Conservation (phyloP, 1,284 basidiomycete genomes). For the Bjerkandera adusta region DNA sequence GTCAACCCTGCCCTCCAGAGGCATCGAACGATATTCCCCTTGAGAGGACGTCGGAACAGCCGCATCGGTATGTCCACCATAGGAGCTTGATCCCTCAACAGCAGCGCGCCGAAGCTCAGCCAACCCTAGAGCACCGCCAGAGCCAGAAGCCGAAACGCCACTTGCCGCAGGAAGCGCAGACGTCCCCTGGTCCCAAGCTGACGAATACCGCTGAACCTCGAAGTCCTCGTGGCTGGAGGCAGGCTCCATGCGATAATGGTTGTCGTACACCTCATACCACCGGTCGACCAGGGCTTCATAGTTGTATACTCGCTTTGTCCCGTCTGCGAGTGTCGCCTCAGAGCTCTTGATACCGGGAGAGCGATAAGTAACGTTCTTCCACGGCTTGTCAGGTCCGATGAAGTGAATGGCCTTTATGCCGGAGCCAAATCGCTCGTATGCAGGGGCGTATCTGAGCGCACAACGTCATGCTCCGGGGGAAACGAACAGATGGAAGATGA, state of each 20-base stretch:
- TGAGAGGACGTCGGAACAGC: conserved; percentile 29
- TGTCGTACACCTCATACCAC: conserved; percentile 92
- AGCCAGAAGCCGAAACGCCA: conserved; percentile 14
- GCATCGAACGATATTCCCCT: conserved; percentile 77
- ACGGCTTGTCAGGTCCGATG: conserved; percentile 93
- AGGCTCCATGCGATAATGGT: conserved; percentile 66
- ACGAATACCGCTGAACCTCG: conserved; percentile 64
- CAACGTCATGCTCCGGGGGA: conserved; percentile 4
- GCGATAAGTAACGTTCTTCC: conserved; percentile 72
- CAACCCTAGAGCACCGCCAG: conserved; percentile 47
- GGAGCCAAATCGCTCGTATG: conserved; percentile 89
- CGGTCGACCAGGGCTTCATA: conserved; percentile 80
- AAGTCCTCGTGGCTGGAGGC: conserved; percentile 48
- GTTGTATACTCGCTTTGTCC: conserved; percentile 55
- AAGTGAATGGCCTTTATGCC: conserved; percentile 92
- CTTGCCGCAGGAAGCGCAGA: conserved; percentile 24
- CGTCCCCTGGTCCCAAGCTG: conserved; percentile 65
- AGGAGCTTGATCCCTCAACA: conserved; percentile 49
- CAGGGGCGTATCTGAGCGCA: conserved; percentile 80
- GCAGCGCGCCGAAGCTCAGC: conserved; percentile 71
- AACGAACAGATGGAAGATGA: conserved; percentile 18
- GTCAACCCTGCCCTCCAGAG: conserved; percentile 83
- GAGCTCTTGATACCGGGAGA: conserved; percentile 46
- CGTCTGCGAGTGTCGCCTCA: conserved; percentile 25
- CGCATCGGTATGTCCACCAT: conserved; percentile 5